Evolutionary conservation across 1,284 basidiomycete genomes (phyloP), one percentile per base, ranked within the genome.

Genomic region (Apiotrichum montevideense): DNA sequence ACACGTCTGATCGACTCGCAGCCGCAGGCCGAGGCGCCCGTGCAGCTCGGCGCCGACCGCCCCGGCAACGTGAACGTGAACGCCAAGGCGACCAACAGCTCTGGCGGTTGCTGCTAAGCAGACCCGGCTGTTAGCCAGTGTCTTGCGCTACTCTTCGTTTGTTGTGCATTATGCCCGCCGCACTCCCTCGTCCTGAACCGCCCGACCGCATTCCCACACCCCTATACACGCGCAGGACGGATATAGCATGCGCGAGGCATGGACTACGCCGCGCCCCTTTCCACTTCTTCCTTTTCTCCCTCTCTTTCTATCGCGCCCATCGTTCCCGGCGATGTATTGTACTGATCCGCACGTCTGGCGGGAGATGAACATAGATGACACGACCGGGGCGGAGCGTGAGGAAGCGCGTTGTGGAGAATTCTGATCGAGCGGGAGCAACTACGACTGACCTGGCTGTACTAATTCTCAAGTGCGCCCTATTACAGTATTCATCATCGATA

Each of bases 1-100:
- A 85, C 89, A 49, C 87, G 95, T 54, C 81, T 98, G 67, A 97
- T 98, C 74, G 96, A 98, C 77, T 90, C 90, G 35, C 90, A 93
- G 79, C 86, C 85, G 35, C 87, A 90, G 61, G 81, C 83, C 51
- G 79, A 71, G 34, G 59, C 66, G 13, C 59, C 71, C 4, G 55
- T 66, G 8, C 39, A 53, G 42, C 67, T 72, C 44, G 64, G 55
- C 41, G 70, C 68, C n/a, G 69, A 72, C 58, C 59, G 64, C 46
- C 66, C 66, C 32, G 69, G 70, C 53, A 71, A 72, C 57, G 69
- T 73, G 50, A 67, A 69, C 63, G 63, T 67, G 29, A n/a, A 33
- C 32, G 63, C 58, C 66, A 66, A 70, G 63, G 59, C 67, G 56
- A 49, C 54, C 41, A 35, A 58, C 40, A 45, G 51, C 41, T 58